Evolutionary conservation across 2,329 filamentous ascomycete genomes (phyloP), one percentile per base, ranked within the genome.

Genomic region (Aspergillus amoenus): DNA sequence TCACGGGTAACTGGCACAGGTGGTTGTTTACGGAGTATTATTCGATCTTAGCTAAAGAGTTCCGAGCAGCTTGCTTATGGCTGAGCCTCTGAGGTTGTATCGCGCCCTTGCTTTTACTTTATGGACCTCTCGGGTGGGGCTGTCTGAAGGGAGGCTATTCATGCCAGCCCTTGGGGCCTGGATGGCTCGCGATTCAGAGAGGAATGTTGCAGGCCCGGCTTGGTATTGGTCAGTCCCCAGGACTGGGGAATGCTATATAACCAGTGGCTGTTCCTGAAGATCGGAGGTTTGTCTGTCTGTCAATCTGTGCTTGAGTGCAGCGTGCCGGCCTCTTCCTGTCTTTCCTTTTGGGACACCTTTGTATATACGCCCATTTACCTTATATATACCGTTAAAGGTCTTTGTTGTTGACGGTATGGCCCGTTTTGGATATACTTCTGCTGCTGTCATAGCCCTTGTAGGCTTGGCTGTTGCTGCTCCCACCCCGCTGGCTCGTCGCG

Each of bases 401-500:
- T 11, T 40, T 12, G n/a, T 21, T 6, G 8, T 34, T 27, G 34
- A 22, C 56, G 48, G 13, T 12, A 61, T 61, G 59, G 42, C 56
- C 45, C 48, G n/a, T 52, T 24, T 53, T 34, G 30, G 53, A n/a
- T 56, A 45, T 40, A n/a, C 52, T n/a, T 43, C 53, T 41, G 50
- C 55, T 13, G 21, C 37, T 11, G 46, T 44, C 17, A 39, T 54
- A 39, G 56, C 44, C 24, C 42, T 59, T 34, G 59, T 50, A 41
- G 45, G 37, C 13, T 24, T 61, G 24, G 41, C 37, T 48, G 50
- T 24, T 40, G 57, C 61, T 12, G 42, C 52, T 32, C 58, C 61
- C 13, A 39, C 52, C 13, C 56, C 52, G 40, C 41, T 62, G 11
- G 34, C 43, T 50, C 58, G 58, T 59, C 64, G 68, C 59, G 67